Percentiles rank a stretch among this genome's conserved stretches.
Evolutionary conservation across 768 basidiomycete species (phyloP).

Genomic region (Arthromyces matolae): DNA sequence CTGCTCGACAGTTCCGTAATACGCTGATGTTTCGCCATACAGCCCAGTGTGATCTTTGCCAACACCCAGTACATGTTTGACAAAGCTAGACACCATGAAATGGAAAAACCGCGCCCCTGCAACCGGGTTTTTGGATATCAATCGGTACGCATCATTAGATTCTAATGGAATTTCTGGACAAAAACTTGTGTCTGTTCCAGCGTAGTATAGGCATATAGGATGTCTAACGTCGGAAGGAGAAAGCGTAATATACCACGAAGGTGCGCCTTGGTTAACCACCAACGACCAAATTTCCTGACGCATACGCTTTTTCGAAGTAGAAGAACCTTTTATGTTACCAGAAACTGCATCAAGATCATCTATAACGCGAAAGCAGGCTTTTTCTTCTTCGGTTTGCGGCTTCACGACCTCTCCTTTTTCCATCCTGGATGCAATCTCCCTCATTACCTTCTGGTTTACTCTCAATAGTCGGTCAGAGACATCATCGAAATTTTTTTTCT

Average conservation of each 20-base stretch:
- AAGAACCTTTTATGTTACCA: slow-evolving; percentile 26
- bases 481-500: slow-evolving; percentile 23
- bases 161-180: slow-evolving; percentile 3
- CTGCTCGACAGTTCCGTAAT: slow-evolving; percentile 31
- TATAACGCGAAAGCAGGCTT: slow-evolving; percentile 30
- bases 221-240: slow-evolving; percentile 27
- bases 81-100: slow-evolving; percentile 23
- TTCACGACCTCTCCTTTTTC: slow-evolving; percentile 17
- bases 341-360: slow-evolving; percentile 32
- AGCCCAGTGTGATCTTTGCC: slow-evolving; percentile 17
- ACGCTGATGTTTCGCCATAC: slow-evolving; percentile 25
- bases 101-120: slow-evolving; percentile 32
- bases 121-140: slow-evolving; percentile 20
- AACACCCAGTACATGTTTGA: slow-evolving; percentile 23
- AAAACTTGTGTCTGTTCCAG: slow-evolving; percentile 20
- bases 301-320: slow-evolving; percentile 25
- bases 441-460: no score
- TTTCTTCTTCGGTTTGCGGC: slow-evolving; percentile 30
- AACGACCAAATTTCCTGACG: slow-evolving; percentile 31
- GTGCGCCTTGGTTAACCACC: slow-evolving; percentile 21
- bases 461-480: slow-evolving; percentile 22
- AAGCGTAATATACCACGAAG: slow-evolving; percentile 33
- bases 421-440: slow-evolving; percentile 14
- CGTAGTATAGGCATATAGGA: slow-evolving; percentile 32
- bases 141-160: neutral